Conservation (phyloP, 768 basidiomycete species). For the Calocybe gangraenosa region DNA sequence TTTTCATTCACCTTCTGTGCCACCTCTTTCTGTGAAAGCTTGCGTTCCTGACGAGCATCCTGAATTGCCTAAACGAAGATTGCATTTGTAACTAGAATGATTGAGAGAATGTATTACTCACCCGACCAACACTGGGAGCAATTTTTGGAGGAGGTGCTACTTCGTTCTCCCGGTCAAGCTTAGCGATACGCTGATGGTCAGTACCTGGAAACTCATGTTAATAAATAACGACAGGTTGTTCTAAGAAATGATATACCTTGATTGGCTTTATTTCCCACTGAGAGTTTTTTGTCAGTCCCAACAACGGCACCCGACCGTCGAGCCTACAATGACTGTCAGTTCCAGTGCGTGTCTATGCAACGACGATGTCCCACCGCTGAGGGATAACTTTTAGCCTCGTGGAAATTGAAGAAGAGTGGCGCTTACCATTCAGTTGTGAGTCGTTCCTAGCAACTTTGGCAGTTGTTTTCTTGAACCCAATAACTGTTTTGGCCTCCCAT, state of each 20-base stretch:
- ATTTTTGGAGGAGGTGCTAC: conserved; percentile 90
- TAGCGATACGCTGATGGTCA: conserved; percentile 91
- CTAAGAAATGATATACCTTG: conserved; percentile 40
- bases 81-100: background rate
- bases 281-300: conserved; percentile 77
- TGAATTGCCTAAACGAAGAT: conserved; percentile 62
- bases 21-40: conserved; percentile 87
- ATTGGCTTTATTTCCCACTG: conserved; percentile 73
- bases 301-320: conserved; percentile 74
- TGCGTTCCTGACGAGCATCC: conserved; percentile 69
- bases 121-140: conserved; percentile 66
- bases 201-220: conserved; percentile 49
- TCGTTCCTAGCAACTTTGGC: conserved; percentile 61
- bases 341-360: background rate
- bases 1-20: conserved; percentile 95
- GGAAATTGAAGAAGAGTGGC: background rate
- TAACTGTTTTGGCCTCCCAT: conserved; percentile 71
- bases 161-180: conserved; percentile 93
- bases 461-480: conserved; percentile 62
- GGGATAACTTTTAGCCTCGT: background rate
- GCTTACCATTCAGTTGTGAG: conserved; percentile 52
- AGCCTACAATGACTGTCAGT: conserved; percentile 43
- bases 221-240: background rate
- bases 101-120: conserved; percentile 25
- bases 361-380: conserved; percentile 49